Percentiles rank a stretch among this genome's conserved stretches.
phyloP scores from a whole-genome alignment of 2,329 filamentous ascomycete genomes.

The Epichloe sp. region DNA sequence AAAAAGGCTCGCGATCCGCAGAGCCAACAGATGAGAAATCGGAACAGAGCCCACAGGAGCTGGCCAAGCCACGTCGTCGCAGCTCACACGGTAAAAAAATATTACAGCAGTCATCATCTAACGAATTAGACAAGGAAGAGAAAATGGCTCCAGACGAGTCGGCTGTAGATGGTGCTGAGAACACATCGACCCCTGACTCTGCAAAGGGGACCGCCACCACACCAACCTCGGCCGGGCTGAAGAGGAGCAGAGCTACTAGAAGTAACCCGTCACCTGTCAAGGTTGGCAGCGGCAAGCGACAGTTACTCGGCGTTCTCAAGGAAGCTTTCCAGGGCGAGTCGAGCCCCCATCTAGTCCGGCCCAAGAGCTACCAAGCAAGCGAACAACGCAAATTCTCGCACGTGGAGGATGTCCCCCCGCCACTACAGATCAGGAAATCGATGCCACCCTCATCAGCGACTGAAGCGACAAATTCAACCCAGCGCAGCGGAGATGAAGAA shows the following conservation, averaged over 20 bases:
- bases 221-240: slow-evolving; percentile 29
- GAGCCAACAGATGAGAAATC: neutral
- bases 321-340: slow-evolving; percentile 53
- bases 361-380: slow-evolving; percentile 35
- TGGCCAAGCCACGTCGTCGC: slow-evolving; percentile 1
- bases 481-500: neutral
- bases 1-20: neutral
- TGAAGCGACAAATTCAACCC: neutral
- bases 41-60: neutral
- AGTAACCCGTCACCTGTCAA: slow-evolving; percentile 35
- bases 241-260: slow-evolving; percentile 43
- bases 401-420: slow-evolving; percentile 12
- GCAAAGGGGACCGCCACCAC: slow-evolving; percentile 17
- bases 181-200: slow-evolving; percentile 11
- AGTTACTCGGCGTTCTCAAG: slow-evolving; percentile 44
- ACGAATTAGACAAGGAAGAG: slow-evolving; percentile 1
- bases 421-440: slow-evolving; percentile 1
- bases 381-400: slow-evolving; percentile 24
- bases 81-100: neutral
- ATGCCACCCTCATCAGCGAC: neutral
- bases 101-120: slow-evolving; percentile 1
- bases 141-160: slow-evolving; percentile 3
- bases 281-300: slow-evolving; percentile 28
- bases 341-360: slow-evolving; percentile 29
- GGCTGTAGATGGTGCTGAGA: slow-evolving; percentile 2